phyloP scores from a whole-genome alignment of 225 moss, liverwort and hornwort species.

The Climacium dendroides region DNA sequence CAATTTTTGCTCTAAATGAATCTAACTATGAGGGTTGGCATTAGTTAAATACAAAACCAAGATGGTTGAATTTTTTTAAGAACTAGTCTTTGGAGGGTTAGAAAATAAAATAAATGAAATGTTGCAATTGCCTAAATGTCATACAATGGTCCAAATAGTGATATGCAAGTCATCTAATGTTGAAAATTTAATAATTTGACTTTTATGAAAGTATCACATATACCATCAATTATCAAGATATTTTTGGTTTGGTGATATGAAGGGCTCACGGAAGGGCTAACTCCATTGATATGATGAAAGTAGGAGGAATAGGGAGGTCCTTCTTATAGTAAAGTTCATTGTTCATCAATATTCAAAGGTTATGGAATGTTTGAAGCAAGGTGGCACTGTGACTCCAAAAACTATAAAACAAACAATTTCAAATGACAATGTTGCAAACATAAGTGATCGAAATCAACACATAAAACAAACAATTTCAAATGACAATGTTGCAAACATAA shows the following conservation, averaged over 20 bases:
- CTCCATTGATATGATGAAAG: background rate
- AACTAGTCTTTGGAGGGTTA: background rate
- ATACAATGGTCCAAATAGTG: background rate
- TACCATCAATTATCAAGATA: background rate
- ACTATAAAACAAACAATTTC: too few relatives aligned
- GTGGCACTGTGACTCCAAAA: too few relatives aligned
- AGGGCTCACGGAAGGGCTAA: background rate
- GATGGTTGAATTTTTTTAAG: accelerated
- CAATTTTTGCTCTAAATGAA: background rate
- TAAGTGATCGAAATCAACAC: too few relatives aligned
- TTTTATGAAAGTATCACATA: background rate
- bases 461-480: too few relatives aligned
- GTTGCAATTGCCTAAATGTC: background rate
- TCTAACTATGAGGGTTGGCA: background rate
- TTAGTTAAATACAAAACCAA: background rate
- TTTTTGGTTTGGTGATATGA: background rate
- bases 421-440: too few relatives aligned
- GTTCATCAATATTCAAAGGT: background rate
- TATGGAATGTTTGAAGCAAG: background rate
- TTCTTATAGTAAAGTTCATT: background rate
- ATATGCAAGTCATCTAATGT: background rate
- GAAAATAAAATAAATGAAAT: background rate
- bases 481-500: too few relatives aligned
- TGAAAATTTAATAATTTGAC: background rate
- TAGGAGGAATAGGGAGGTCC: background rate